These are phyloP conservation scores for Aspergillus transmontanensis DNA, from an alignment of 2,329 filamentous ascomycete species.

Conservation along the genomic window DNA sequence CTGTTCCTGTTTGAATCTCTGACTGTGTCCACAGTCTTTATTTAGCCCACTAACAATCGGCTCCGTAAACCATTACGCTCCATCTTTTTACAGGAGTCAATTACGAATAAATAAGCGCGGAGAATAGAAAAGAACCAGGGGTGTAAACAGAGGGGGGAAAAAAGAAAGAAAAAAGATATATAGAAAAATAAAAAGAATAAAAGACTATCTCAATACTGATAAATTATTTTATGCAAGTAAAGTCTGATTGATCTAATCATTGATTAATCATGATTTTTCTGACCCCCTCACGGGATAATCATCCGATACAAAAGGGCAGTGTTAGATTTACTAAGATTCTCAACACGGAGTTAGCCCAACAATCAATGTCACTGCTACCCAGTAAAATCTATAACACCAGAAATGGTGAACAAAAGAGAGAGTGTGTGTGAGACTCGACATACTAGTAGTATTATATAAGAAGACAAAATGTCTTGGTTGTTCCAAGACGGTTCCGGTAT, in stretches of 20 bases:
- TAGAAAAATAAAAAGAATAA: background rate
- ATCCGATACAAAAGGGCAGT: background rate
- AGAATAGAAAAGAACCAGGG: background rate
- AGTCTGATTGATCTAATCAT: slow-evolving; percentile 1
- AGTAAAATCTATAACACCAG: background rate
- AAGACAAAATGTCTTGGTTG: too few species aligned
- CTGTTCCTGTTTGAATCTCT: slow-evolving; percentile 14
- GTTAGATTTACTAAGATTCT: background rate
- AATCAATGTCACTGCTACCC: background rate
- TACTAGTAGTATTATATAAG: background rate
- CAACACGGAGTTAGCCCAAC: background rate
- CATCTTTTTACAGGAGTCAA: slow-evolving; percentile 1
- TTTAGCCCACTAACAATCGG: slow-evolving; percentile 6
- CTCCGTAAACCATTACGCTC: slow-evolving; percentile 1
- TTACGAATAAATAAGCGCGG: background rate
- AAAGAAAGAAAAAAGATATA: background rate
- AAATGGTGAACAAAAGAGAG: background rate
- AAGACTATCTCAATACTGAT: background rate
- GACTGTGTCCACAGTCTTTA: slow-evolving; percentile 1
- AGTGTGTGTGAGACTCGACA: background rate
- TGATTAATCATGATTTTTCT: background rate
- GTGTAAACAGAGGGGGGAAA: background rate
- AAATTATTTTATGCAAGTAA: background rate
- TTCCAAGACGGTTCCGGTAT: background rate
- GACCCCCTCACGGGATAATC: background rate